A percentile compares a stretch with the other conserved stretches of the same genome.
These are phyloP conservation scores for Dicorynia guianensis DNA, from an alignment of 306 rosid genomes.

Conservation along the genomic window DNA sequence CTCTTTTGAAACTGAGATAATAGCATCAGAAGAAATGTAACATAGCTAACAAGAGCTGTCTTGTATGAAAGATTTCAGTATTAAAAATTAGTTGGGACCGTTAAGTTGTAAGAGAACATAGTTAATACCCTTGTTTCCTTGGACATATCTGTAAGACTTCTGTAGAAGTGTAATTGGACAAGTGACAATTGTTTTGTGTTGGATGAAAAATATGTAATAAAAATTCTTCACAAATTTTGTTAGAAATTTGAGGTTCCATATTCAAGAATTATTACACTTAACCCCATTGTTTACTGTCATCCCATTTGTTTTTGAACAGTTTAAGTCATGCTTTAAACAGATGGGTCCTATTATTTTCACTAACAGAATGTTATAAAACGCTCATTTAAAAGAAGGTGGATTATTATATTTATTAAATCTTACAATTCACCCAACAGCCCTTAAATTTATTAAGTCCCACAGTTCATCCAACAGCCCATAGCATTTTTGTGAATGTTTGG, in stretches of 20 bases:
- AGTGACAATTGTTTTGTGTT: no score
- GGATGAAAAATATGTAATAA: not conserved
- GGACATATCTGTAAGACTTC: conserved; percentile 8
- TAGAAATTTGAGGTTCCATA: conserved; percentile 9
- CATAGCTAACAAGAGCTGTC: no score
- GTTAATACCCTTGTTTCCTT: not conserved
- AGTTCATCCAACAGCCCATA: no score
- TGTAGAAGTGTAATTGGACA: conserved; percentile 11
- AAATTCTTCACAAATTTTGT: conserved; percentile 13
- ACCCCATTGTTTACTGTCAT: conserved; percentile 4
- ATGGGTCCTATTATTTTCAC: no score
- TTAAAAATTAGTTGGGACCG: conserved; percentile 17
- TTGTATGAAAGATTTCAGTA: not conserved
- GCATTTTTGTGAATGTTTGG: no score
- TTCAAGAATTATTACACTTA: not conserved
- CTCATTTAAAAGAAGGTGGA: no score
- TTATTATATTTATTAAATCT: no score
- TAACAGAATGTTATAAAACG: no score
- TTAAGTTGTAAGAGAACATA: not conserved
- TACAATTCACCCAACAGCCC: no score
- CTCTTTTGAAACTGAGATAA: conserved; percentile 15
- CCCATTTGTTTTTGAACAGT: not conserved
- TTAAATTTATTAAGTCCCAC: no score
- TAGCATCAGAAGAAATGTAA: not conserved
- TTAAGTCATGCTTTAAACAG: conserved; percentile 30